Base-by-base conservation (phyloP, 352 stramenopile genomes). In the Phytophthora brassicae region DNA sequence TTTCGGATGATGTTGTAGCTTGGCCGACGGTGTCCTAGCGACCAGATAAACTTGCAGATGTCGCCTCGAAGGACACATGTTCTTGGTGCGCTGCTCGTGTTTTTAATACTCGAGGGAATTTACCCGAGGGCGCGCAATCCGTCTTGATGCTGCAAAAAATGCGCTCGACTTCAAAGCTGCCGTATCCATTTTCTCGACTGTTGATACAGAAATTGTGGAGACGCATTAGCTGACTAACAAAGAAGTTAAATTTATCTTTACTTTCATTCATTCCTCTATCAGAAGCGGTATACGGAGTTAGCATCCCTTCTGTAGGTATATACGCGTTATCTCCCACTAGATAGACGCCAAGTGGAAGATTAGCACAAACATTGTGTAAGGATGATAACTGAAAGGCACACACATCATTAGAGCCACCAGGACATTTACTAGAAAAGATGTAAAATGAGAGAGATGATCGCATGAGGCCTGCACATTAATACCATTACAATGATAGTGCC, bases 321-420 rank as follows among this genome's bases (percentile, higher is more conserved):
- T 46, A 57, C 41, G 36, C 50, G 29, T 57, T 57, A 8, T 57
- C 50, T 22, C 22, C 36, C 14, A 41, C 50, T 31, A 47, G 24
- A 48, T 39, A 57, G 35, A 42, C 50, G 39, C 16, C 35, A 41
- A 41, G 35, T 20, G 35, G 35, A 16, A 41, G 35, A 20, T 41
- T 41, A 19, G 35, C 9, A 19, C 35, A 41, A 19, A 41, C n/a
- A 41, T n/a, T 41, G 1, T 41, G 35, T 16, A 41, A 19, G 1
- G 35, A 41, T 5, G 35, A 20, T 6, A 41, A 16, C 35, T 41
- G 35, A 41, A 41, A 41, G 19, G 35, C 35, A 8, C 35, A 5
- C 35, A 41, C 35, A 41, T 41, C 35, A 20, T 22, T 41, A 20
- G 14, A 20, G 11, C 35, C 35, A 41, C 35, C 35, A 19, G 16